Evolutionary conservation across 192 early-diverging fungal genomes (phyloP).

Genomic region (Coemansia erecta): DNA sequence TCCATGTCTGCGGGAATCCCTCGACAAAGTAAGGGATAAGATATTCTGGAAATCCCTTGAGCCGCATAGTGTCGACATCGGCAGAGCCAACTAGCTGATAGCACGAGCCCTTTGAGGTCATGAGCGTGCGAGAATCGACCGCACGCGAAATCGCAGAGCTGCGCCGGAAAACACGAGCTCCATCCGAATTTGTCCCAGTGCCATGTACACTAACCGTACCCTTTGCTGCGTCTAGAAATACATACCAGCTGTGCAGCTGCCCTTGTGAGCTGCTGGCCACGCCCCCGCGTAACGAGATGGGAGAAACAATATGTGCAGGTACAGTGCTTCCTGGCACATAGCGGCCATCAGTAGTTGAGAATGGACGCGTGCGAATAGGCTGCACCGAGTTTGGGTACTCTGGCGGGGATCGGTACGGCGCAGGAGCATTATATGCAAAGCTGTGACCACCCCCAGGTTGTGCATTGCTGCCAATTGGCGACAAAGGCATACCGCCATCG

Average conservation of each 20-base stretch:
- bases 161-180: slow-evolving; percentile 19
- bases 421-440: slow-evolving; percentile 3
- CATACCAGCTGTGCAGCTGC: slow-evolving; percentile 21
- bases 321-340: slow-evolving; percentile 35
- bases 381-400: slow-evolving; percentile 41
- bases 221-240: slow-evolving; percentile 16
- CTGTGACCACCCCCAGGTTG: background rate
- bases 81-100: slow-evolving; percentile 28
- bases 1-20: slow-evolving; percentile 39
- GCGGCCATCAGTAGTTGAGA: slow-evolving; percentile 10
- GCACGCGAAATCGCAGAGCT: slow-evolving; percentile 26
- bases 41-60: slow-evolving; percentile 32
- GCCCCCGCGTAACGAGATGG: background rate
- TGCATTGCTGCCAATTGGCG: background rate
- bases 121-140: slow-evolving; percentile 13
- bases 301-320: slow-evolving; percentile 23
- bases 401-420: slow-evolving; percentile 16
- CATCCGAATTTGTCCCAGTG: slow-evolving; percentile 25
- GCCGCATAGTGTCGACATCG: slow-evolving; percentile 31
- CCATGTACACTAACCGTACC: slow-evolving; percentile 27
- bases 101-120: slow-evolving; percentile 19
- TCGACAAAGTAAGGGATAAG: slow-evolving; percentile 22
- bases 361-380: slow-evolving; percentile 21
- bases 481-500: background rate
- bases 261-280: slow-evolving; percentile 2